These are phyloP conservation scores for Diacronema lutheri DNA, from an alignment of 78 protist species.

Conservation along the genomic window DNA sequence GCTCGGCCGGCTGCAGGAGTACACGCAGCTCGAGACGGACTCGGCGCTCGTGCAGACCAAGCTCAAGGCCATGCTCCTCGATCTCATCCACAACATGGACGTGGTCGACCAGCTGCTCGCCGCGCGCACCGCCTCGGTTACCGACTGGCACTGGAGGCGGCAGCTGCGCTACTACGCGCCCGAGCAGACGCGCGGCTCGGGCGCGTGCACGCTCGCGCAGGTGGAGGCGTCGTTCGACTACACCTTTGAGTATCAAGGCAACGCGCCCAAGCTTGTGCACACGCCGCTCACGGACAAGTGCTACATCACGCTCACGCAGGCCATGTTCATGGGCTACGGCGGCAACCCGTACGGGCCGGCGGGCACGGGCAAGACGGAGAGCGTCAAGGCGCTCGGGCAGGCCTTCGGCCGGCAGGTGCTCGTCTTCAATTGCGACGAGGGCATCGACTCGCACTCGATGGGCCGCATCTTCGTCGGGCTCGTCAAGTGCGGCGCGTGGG, in stretches of 20 bases:
- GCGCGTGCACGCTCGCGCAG: constrained; percentile 36
- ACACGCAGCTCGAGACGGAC: neutral
- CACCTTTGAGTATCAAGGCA: constrained; percentile 90
- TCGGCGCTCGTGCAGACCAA: constrained; percentile 47
- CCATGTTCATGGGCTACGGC: constrained; percentile 80
- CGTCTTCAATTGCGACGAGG: constrained; percentile 93
- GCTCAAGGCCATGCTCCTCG: constrained; percentile 73
- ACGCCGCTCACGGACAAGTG: constrained; percentile 91
- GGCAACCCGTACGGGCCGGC: constrained; percentile 94
- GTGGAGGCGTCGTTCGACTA: constrained; percentile 63
- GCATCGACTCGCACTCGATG: constrained; percentile 86
- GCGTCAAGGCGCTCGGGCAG: constrained; percentile 86
- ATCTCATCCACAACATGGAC: constrained; percentile 82
- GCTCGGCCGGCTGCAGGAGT: neutral
- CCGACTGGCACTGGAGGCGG: constrained; percentile 67
- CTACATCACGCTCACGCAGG: constrained; percentile 88
- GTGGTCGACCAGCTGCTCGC: constrained; percentile 63
- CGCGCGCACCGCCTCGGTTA: neutral
- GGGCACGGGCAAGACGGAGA: constrained; percentile 92
- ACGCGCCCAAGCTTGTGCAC: constrained; percentile 83
- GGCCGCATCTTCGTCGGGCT: constrained; percentile 86
- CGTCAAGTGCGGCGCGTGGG: constrained; percentile 91
- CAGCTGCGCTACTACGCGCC: constrained; percentile 65
- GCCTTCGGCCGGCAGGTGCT: constrained; percentile 79
- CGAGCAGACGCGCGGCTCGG: neutral